Evolutionary conservation across 208 protist genomes (phyloP).

Genomic region (Wallacemonas sp.): DNA sequence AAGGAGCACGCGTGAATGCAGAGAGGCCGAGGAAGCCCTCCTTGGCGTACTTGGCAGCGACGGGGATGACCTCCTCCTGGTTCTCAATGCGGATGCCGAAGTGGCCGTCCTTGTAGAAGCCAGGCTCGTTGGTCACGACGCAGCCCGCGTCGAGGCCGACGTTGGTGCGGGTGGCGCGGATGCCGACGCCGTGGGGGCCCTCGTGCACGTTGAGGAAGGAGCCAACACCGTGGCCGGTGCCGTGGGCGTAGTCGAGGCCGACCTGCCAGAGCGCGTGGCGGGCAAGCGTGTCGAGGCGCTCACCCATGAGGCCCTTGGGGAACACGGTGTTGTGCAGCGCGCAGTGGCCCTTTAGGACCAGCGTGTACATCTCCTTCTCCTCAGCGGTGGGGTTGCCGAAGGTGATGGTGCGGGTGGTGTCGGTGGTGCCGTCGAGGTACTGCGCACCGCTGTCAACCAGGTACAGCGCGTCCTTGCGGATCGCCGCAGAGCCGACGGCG

Average conservation of each 20-base stretch:
- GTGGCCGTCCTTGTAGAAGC: slow-evolving; percentile 97
- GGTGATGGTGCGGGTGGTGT: slow-evolving; percentile 96
- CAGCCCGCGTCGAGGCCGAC: slow-evolving; percentile 57
- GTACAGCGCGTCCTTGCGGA: slow-evolving; percentile 80
- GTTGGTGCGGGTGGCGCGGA: slow-evolving; percentile 42
- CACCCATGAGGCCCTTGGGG: slow-evolving; percentile 79
- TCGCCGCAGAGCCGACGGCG: slow-evolving; percentile 54
- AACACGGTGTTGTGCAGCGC: slow-evolving; percentile 84
- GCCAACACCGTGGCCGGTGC: slow-evolving; percentile 97
- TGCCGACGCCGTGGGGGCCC: slow-evolving; percentile 85
- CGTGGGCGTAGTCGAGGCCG: slow-evolving; percentile 96
- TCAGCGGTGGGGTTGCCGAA: slow-evolving; percentile 66
- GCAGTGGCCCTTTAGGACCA: slow-evolving; percentile 96
- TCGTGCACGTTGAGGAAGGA: slow-evolving; percentile 97
- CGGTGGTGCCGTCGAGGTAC: slow-evolving; percentile 96
- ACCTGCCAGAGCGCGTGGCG: slow-evolving; percentile 89
- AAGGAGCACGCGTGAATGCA: slow-evolving; percentile 87
- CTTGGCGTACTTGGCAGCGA: slow-evolving; percentile 49
- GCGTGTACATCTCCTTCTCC: slow-evolving; percentile 93
- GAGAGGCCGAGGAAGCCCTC: slow-evolving; percentile 77
- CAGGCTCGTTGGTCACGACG: slow-evolving; percentile 93
- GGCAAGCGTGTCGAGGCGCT: slow-evolving; percentile 90
- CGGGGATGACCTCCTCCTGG: slow-evolving; percentile 87
- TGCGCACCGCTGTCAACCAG: slow-evolving; percentile 96
- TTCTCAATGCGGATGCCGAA: slow-evolving; percentile 99